phyloP scores from a whole-genome alignment of 371 early-diverging fungal species.

The Apophysomyces variabilis region DNA sequence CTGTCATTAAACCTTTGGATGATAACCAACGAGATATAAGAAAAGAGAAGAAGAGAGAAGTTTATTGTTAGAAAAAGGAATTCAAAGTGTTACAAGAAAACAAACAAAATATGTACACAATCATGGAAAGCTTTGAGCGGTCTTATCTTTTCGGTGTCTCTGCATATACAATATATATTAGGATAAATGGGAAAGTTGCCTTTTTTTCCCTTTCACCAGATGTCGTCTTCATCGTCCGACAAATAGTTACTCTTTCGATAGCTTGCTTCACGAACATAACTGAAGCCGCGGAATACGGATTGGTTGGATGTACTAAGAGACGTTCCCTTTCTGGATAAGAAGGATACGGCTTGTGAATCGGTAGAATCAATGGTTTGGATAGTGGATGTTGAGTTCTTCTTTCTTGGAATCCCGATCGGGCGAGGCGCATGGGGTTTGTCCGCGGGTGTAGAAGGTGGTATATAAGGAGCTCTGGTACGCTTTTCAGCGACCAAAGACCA shows the following conservation, averaged over 20 bases:
- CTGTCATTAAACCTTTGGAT: neutral
- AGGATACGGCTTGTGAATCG: constrained; percentile 15
- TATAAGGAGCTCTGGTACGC: constrained; percentile 71
- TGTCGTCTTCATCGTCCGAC: constrained; percentile 23
- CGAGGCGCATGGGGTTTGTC: constrained; percentile 15
- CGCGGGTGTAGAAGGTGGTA: constrained; percentile 13
- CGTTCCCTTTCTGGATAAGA: constrained; percentile 19
- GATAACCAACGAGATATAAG: neutral
- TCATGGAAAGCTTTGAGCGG: neutral
- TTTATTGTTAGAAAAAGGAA: no score
- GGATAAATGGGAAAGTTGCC: neutral
- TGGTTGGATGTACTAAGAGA: constrained; percentile 29
- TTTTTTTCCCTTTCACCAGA: no score
- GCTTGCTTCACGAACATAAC: constrained; percentile 33
- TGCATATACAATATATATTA: neutral
- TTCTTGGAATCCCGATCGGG: constrained; percentile 4
- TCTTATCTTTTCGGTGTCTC: neutral
- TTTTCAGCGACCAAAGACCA: constrained; percentile 69
- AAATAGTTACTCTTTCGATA: constrained; percentile 22
- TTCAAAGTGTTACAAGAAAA: no score
- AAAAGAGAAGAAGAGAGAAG: neutral
- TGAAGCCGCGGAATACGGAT: constrained; percentile 42
- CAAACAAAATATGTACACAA: neutral
- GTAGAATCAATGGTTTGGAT: neutral
- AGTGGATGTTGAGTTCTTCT: constrained; percentile 7